Evolutionary conservation across 176 grass and related monocot genomes (phyloP), one percentile per base, ranked within the genome.

Genomic region (Eleusine coracana): DNA sequence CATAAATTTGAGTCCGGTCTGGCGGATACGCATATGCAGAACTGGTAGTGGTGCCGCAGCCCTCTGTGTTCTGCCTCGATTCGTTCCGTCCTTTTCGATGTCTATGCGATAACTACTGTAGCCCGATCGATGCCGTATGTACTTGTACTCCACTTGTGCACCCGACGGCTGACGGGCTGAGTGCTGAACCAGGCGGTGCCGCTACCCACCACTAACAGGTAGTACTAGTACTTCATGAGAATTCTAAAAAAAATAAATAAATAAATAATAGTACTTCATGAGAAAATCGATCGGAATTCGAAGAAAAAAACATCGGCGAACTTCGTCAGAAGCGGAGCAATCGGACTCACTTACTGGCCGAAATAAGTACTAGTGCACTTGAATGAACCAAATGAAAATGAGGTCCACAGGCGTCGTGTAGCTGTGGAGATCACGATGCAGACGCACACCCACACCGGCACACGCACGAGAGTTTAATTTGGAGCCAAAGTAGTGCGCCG

Each of bases 1-100:
- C 81, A 68, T 74, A 68, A 79, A 74, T 74, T 74, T 74, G 59
- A 79, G 60, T 74, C 67, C 58, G 15, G 72, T 6, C 79, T 10
- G 27, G 56, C 46, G 23, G 37, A 65, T 55, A 29, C 70, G 29
- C 60, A 12, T 50, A 21, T 45, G 29, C 16, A 15, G 17, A 9
- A 59, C 20, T 23, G 55, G 20, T 58, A 66, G 13, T 13, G n/a
- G 66, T 23, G 7, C 45, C 14, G 28, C 2, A 1, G n/a, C n/a
- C n/a, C 4, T 5, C n/a, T 21, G 11, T 28, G 15, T n/a, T 23
- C 39, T 70, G 7, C 38, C 20, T 42, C 40, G 34, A 10, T 39
- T 66, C 63, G 1, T 8, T 36, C 16, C 52, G 13, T 34, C 63
- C 49, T 27, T 59, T 11, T 84, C 63, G 61, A n/a, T 70, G 18